These are phyloP conservation scores for Russula abietina DNA, from an alignment of 768 basidiomycete genomes.

Conservation along the genomic window DNA sequence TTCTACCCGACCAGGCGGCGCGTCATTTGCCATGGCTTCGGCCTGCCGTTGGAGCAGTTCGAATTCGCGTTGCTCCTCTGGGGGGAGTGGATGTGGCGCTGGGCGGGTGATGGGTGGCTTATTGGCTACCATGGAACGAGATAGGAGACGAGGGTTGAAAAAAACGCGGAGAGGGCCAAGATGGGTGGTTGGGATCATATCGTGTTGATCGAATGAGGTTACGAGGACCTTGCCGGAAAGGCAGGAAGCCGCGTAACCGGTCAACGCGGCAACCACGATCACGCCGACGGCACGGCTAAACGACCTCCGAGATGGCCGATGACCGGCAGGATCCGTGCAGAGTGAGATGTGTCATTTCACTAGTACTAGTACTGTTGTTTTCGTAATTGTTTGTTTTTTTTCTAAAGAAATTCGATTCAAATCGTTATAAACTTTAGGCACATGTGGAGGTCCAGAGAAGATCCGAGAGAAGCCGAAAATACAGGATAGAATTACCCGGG, in stretches of 20 bases:
- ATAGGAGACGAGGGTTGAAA: constrained; percentile 1
- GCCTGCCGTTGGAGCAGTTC: constrained; percentile 72
- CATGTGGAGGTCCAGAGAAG: no score
- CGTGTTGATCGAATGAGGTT: not conserved
- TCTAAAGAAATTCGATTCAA: no score
- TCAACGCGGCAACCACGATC: not conserved
- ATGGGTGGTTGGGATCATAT: not conserved
- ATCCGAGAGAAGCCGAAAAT: not conserved
- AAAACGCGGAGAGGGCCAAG: not conserved
- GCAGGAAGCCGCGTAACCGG: not conserved
- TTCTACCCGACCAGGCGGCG: constrained; percentile 32
- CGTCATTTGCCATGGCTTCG: constrained; percentile 34
- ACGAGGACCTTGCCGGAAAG: not conserved
- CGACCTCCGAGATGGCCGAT: not conserved
- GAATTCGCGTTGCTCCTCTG: constrained; percentile 75
- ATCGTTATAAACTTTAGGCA: not conserved
- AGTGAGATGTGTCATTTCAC: not conserved
- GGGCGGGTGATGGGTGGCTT: constrained; percentile 44
- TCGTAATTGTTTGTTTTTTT: not conserved
- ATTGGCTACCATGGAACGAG: constrained; percentile 29
- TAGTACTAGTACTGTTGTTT: no score
- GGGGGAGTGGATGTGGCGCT: constrained; percentile 68
- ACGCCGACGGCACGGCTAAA: no score
- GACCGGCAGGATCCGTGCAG: not conserved
- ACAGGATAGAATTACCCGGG: not conserved